phyloP scores from a whole-genome alignment of 371 early-diverging fungal genomes.

The Syncephalastrum racemosum region DNA sequence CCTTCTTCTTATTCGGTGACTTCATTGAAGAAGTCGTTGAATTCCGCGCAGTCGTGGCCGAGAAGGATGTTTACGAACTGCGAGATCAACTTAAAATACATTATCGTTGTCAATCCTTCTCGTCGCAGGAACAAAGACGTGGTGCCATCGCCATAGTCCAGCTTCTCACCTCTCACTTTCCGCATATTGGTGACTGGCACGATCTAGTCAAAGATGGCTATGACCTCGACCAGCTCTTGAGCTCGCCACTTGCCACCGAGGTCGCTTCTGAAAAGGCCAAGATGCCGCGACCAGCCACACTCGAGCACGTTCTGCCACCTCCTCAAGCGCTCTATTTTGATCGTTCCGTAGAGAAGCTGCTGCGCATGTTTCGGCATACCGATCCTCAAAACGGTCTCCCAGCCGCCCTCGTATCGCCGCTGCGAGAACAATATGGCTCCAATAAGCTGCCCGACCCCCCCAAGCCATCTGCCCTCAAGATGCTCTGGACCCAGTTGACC shows the following conservation, averaged over 20 bases:
- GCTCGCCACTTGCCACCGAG: constrained; percentile 31
- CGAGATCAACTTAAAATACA: constrained; percentile 78
- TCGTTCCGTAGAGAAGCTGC: constrained; percentile 67
- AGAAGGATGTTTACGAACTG: constrained; percentile 74
- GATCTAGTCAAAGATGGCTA: constrained; percentile 83
- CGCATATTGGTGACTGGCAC: constrained; percentile 80
- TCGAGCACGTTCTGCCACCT: constrained; percentile 46
- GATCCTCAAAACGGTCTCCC: constrained; percentile 69
- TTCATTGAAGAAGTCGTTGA: constrained; percentile 80
- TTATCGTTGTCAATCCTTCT: constrained; percentile 75
- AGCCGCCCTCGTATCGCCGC: constrained; percentile 44
- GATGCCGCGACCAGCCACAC: constrained; percentile 24
- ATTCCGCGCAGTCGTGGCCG: constrained; percentile 79
- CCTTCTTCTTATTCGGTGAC: constrained; percentile 90
- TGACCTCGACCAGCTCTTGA: constrained; percentile 64
- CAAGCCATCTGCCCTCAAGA: constrained; percentile 68
- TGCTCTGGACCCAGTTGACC: constrained; percentile 84
- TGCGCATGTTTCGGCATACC: constrained; percentile 81
- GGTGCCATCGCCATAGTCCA: constrained; percentile 76
- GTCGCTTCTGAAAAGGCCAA: constrained; percentile 24
- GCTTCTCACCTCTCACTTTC: constrained; percentile 48
- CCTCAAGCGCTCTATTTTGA: constrained; percentile 88
- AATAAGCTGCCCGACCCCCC: constrained; percentile 83
- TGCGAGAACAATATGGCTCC: constrained; percentile 79
- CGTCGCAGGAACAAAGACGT: constrained; percentile 64